Evolutionary conservation across 2,329 filamentous ascomycete genomes (phyloP).

Genomic region (Coniochaeta sp.): DNA sequence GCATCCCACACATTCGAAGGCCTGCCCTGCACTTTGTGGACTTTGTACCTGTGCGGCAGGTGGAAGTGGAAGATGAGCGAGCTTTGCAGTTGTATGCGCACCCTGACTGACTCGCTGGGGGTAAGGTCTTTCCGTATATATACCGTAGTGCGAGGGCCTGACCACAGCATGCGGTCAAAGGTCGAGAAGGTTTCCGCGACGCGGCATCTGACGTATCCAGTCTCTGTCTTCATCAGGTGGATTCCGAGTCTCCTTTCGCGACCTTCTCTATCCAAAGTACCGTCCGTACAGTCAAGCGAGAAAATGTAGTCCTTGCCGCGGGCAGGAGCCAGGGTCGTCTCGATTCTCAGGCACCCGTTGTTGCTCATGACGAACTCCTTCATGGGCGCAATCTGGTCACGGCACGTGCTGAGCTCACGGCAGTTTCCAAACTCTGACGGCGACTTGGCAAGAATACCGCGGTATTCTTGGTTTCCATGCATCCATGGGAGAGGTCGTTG

Average conservation of each 20-base stretch:
- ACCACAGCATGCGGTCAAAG: conserved; percentile 3
- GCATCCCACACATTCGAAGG: conserved; percentile 4
- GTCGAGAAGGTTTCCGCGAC: conserved; percentile 4
- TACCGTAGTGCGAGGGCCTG: not conserved
- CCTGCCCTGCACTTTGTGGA: not conserved
- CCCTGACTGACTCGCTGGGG: not conserved
- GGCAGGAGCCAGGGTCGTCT: conserved; percentile 4
- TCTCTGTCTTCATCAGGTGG: conserved; percentile 7
- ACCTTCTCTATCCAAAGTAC: not conserved
- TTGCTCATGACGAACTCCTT: conserved; percentile 9
- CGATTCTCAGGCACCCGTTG: conserved; percentile 7
- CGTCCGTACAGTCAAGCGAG: conserved; percentile 6
- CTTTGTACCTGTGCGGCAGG: not conserved
- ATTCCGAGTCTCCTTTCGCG: conserved; percentile 3
- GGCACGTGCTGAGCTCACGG: conserved; percentile 2
- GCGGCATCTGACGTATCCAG: conserved; percentile 3
- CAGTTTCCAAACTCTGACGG: conserved; percentile 7
- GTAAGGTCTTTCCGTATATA: conserved; percentile 5
- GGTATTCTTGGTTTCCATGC: conserved; percentile 5
- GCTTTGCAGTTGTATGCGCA: conserved; percentile 3
- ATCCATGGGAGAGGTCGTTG: not conserved
- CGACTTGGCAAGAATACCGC: conserved; percentile 9
- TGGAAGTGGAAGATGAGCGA: conserved; percentile 7
- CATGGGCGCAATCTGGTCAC: conserved; percentile 6
- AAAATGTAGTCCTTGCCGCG: conserved; percentile 7